Evolutionary conservation across 2,329 filamentous ascomycete genomes (phyloP), one percentile per base, ranked within the genome.

Genomic region (Aspergillus ibericus): DNA sequence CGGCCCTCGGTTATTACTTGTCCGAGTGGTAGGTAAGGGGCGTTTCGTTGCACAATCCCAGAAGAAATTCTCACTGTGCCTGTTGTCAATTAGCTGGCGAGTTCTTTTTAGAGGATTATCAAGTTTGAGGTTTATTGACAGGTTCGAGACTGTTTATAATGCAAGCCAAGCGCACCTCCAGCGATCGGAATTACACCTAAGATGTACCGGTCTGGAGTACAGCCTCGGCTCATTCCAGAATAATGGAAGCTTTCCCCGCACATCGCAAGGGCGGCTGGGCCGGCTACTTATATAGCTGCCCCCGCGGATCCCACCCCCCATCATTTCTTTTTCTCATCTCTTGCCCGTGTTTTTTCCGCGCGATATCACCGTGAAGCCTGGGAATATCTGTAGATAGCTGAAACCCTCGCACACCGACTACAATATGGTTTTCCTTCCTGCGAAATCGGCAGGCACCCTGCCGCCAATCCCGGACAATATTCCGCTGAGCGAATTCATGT

Each of bases 401-500:
- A 42, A 20, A 40, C 13, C 18, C n/a, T n/a, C 38, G 18, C 38
- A 50, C n/a, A 38, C 16, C 46, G 55, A 32, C 49, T 34, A 20
- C 52, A 27, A 20, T 22, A 82, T 82, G 80, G 78, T 81, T 6
- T 82, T 82, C 68, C 68, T 70, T 49, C 70, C 80, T 42, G 71
- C 77, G 16, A 62, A 69, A 49, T 75, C 72, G 66, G 71, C 75
- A 12, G 75, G 75, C 34, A 62, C 75, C 40, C 65, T 81, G 49
- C 72, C 72, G 75, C 83, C 88, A 34, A 81, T 88, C 9, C 91
- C 91, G 15, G 91, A 95, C 73, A 85, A 85, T 29, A 82, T 96
- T 65, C 82, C 91, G 5, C 82, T 96, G 58, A 83, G 83, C 63
- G 86, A 93, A 53, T 96, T 96, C 75, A 87, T 96, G 79, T 83